phyloP scores from a whole-genome alignment of 2,329 filamentous ascomycete genomes.

The Chrysosporium queenslandicum region DNA sequence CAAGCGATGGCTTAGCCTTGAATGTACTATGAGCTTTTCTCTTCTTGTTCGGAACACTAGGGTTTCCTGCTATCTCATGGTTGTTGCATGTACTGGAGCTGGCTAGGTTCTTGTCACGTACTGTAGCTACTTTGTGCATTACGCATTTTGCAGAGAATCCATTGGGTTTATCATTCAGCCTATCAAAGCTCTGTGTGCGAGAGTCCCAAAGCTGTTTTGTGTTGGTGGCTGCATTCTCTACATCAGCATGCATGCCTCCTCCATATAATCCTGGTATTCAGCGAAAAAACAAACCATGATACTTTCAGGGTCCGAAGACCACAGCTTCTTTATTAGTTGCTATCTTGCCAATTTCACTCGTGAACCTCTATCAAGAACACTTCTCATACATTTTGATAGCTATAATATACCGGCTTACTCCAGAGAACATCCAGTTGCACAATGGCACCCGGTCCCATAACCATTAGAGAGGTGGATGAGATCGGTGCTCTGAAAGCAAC shows the following conservation, averaged over 20 bases:
- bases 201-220: too few species aligned
- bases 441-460: constrained; percentile 20
- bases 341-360: too few species aligned
- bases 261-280: background rate
- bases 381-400: too few species aligned
- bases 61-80: background rate
- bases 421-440: constrained; percentile 1
- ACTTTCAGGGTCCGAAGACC: too few species aligned
- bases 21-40: constrained; percentile 6
- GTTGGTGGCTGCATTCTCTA: background rate
- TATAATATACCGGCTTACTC: too few species aligned
- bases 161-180: background rate
- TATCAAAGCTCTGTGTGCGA: too few species aligned
- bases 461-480: constrained; percentile 39
- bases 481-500: constrained; percentile 41
- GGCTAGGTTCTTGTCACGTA: background rate
- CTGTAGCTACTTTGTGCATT: constrained; percentile 2
- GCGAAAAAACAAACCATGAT: constrained; percentile 2
- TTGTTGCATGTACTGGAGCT: constrained; percentile 5
- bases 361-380: too few species aligned
- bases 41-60: background rate
- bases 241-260: background rate
- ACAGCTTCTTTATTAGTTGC: too few species aligned
- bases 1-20: constrained; percentile 6
- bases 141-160: constrained; percentile 1